A percentile compares a stretch with the other conserved stretches of the same genome.
Conservation (phyloP, 139 green algal species). For the Chlorella vulgaris region DNA sequence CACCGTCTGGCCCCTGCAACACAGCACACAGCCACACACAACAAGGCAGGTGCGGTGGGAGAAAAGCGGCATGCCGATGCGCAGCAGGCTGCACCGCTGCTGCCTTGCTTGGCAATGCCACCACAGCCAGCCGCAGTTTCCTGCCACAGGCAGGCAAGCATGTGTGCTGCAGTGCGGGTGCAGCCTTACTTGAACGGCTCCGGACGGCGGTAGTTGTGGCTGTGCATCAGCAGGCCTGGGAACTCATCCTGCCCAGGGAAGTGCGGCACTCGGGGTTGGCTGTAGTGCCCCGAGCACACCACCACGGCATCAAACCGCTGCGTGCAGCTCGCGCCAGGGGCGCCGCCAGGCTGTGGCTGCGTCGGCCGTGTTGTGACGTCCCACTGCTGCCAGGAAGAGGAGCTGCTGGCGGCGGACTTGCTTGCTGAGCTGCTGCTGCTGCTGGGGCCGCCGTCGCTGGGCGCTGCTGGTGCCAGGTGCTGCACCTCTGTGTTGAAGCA, state of each 20-base stretch:
- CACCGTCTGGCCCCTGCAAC: background rate
- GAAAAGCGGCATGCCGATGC: background rate
- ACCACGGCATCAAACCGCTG: conserved; percentile 74
- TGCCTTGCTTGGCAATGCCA: no score
- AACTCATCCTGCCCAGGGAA: background rate
- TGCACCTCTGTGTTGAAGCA: conserved; percentile 45
- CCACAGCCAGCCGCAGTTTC: background rate
- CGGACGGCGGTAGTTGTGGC: conserved; percentile 43
- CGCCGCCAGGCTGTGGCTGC: background rate
- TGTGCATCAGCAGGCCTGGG: conserved; percentile 42
- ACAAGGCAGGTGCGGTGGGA: background rate
- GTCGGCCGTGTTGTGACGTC: background rate
- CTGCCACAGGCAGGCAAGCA: background rate
- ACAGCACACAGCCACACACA: background rate
- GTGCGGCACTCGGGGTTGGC: background rate
- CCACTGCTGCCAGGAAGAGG: background rate
- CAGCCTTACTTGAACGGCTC: background rate
- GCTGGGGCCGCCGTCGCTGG: background rate
- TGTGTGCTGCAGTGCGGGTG: no score
- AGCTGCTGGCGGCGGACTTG: background rate
- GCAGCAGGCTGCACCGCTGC: no score
- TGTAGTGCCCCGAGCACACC: conserved; percentile 62
- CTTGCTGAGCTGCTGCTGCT: background rate
- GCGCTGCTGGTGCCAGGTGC: background rate
- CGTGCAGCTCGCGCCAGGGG: background rate